These are phyloP conservation scores for Rhodosporidiobolus odoratus DNA, from an alignment of 768 basidiomycete genomes.

Conservation along the genomic window DNA sequence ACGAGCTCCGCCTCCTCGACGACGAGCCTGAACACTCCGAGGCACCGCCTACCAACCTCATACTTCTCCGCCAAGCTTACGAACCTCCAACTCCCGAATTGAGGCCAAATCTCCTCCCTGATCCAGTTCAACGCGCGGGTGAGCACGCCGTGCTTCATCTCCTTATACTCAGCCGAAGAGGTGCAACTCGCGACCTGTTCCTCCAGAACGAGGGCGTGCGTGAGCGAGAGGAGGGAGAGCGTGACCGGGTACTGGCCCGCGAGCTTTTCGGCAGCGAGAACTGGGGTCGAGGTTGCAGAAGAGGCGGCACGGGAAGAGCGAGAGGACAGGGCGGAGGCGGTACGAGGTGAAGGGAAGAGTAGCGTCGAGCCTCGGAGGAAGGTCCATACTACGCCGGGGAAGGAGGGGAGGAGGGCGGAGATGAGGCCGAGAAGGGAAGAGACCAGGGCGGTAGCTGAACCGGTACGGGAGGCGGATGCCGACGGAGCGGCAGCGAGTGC, in stretches of 20 bases:
- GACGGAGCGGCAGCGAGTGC: slow-evolving; percentile 52
- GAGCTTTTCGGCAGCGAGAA: slow-evolving; percentile 63
- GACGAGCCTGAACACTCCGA: slow-evolving; percentile 62
- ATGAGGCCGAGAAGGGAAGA: slow-evolving; percentile 65
- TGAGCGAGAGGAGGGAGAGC: slow-evolving; percentile 66
- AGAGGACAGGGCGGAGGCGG: background rate
- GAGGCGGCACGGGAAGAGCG: background rate
- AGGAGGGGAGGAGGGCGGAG: slow-evolving; percentile 66
- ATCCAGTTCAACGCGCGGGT: slow-evolving; percentile 70
- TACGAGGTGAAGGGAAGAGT: slow-evolving; percentile 56
- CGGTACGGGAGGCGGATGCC: slow-evolving; percentile 2
- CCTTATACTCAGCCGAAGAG: slow-evolving; percentile 59
- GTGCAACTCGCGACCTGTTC: slow-evolving; percentile 56
- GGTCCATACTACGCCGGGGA: slow-evolving; percentile 80
- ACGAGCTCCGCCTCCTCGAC: slow-evolving; percentile 46
- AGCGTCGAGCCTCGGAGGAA: slow-evolving; percentile 73
- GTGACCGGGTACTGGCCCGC: slow-evolving; percentile 78
- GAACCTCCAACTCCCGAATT: slow-evolving; percentile 81
- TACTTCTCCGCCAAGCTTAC: slow-evolving; percentile 72
- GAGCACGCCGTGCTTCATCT: slow-evolving; percentile 77
- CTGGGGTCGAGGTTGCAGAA: background rate
- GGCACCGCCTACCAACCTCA: slow-evolving; percentile 67
- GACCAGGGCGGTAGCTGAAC: slow-evolving; percentile 6
- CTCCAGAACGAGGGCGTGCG: slow-evolving; percentile 69
- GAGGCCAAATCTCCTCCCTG: slow-evolving; percentile 81